Evolutionary conservation across 495 filamentous ascomycete genomes (phyloP).

Genomic region (Xylaria sp.): DNA sequence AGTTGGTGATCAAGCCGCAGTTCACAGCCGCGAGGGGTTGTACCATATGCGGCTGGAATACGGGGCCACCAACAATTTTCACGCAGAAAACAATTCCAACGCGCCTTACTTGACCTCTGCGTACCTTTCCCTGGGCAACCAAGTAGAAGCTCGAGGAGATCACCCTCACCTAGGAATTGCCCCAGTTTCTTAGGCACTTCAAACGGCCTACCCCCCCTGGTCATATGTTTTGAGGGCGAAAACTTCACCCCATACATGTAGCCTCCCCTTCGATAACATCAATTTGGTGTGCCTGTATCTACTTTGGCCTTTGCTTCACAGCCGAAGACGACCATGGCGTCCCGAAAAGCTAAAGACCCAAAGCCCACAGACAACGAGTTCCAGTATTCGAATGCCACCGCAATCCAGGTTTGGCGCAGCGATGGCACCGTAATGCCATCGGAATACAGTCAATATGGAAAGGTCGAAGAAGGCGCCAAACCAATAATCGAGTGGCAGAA

Average conservation of each 20-base stretch:
- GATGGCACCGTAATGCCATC: conserved; percentile 30
- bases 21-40: conserved; percentile 6
- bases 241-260: background rate
- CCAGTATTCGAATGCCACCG: conserved; percentile 20
- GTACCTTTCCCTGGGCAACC: background rate
- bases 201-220: background rate
- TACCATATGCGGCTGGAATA: background rate
- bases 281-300: background rate
- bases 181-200: background rate
- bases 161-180: background rate
- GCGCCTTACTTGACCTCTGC: background rate
- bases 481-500: conserved; percentile 29
- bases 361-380: conserved; percentile 18
- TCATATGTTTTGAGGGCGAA: background rate
- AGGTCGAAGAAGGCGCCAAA: conserved; percentile 25
- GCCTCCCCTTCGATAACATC: background rate
- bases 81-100: background rate
- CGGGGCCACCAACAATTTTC: background rate
- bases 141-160: background rate
- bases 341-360: conserved; percentile 15
- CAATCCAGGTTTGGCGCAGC: conserved; percentile 21
- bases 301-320: background rate
- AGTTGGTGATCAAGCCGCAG: background rate
- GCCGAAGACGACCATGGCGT: conserved; percentile 14
- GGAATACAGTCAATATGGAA: conserved; percentile 27